Percentiles rank a stretch among this genome's conserved stretches.
Evolutionary conservation across 164 flowering plant genomes (phyloP).

Genomic region (Liquidambar formosana): DNA sequence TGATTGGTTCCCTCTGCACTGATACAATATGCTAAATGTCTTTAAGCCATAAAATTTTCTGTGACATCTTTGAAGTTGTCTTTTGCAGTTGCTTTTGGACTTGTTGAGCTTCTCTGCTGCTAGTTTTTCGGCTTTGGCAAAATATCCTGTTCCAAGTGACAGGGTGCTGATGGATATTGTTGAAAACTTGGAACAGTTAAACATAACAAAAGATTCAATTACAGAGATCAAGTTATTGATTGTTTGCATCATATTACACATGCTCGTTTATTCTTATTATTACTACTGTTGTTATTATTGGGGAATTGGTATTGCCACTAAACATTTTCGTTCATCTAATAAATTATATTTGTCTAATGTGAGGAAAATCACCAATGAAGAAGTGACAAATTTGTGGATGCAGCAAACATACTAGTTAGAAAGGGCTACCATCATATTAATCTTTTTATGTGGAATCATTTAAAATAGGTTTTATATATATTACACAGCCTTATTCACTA

Average conservation of each 20-base stretch:
- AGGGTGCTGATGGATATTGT: conserved; percentile 36
- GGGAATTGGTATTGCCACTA: not conserved
- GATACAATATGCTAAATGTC: not conserved
- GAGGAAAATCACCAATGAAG: not conserved
- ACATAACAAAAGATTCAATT: conserved; percentile 48
- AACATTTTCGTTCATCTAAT: not conserved
- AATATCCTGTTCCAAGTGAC: conserved; percentile 34
- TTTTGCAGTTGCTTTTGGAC: conserved; percentile 73
- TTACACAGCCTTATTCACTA: not conserved
- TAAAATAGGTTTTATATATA: too few relatives aligned
- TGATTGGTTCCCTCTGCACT: not conserved
- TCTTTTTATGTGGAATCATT: too few relatives aligned
- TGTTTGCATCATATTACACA: not conserved
- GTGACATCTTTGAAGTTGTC: not conserved
- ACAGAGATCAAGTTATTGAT: conserved; percentile 66
- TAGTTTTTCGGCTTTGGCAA: conserved; percentile 45
- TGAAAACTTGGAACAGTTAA: conserved; percentile 57
- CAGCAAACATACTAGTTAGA: too few relatives aligned
- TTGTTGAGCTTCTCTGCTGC: conserved; percentile 52
- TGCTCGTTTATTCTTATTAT: not conserved
- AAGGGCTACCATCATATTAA: too few relatives aligned
- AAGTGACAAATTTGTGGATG: too few relatives aligned
- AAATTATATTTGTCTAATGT: not conserved
- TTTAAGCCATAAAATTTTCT: not conserved
- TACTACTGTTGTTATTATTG: too few relatives aligned